Evolutionary conservation across 75 land plant genomes (phyloP).

Genomic region (Pinus taeda): DNA sequence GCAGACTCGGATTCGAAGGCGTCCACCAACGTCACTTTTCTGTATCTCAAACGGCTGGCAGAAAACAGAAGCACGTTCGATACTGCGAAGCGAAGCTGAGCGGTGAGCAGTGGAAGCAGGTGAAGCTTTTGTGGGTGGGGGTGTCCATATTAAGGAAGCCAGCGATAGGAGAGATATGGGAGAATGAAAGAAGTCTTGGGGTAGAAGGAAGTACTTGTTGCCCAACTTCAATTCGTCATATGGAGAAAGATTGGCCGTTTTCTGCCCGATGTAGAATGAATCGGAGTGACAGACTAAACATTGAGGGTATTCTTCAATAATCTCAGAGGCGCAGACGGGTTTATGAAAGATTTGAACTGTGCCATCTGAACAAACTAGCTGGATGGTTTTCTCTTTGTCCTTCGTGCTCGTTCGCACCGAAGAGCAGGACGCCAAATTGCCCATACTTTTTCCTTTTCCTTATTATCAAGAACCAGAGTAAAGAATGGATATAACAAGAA

Average conservation of each 20-base stretch:
- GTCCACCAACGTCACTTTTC: conserved; percentile 14
- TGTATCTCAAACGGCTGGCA: conserved; percentile 31
- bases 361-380: conserved; percentile 37
- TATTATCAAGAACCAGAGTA: no score
- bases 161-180: conserved; percentile 31
- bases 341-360: neutral
- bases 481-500: no score
- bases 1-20: conserved; percentile 27
- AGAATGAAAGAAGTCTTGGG: conserved; percentile 39
- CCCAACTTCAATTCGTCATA: conserved; percentile 36
- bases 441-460: neutral
- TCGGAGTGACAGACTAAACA: conserved; percentile 51
- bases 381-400: conserved; percentile 5
- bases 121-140: neutral
- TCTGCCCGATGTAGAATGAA: conserved; percentile 57
- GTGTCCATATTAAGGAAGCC: conserved; percentile 25
- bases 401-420: no score
- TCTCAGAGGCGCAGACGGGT: conserved; percentile 24
- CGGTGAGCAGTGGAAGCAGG: no score
- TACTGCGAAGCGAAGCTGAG: no score
- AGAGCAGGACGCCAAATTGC: neutral
- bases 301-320: conserved; percentile 31
- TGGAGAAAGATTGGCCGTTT: conserved; percentile 30
- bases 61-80: no score
- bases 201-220: conserved; percentile 50